Percentiles rank a stretch among this genome's conserved stretches.
Evolutionary conservation across 192 early-diverging fungal genomes (phyloP).

Genomic region (Umbelopsis ramanniana): DNA sequence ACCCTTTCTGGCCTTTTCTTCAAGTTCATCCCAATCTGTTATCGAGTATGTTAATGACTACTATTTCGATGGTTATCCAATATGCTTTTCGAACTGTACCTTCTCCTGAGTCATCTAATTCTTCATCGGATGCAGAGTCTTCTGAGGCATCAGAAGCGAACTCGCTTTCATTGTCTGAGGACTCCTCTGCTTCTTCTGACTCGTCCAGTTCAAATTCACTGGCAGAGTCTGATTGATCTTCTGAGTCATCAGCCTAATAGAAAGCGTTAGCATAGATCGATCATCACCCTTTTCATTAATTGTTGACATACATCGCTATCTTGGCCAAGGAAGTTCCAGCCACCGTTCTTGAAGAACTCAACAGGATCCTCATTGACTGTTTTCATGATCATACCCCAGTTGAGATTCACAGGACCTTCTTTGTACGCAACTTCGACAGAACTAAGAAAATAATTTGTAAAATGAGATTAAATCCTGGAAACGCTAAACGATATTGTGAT

Average conservation of each 20-base stretch:
- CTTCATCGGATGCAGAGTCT: conserved; percentile 56
- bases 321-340: conserved; percentile 87
- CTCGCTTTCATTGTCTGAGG: conserved; percentile 61
- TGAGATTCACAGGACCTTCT: conserved; percentile 93
- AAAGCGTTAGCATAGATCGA: background rate
- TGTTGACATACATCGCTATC: conserved; percentile 60
- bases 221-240: conserved; percentile 54
- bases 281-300: background rate
- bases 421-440: conserved; percentile 91
- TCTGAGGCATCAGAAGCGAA: conserved; percentile 66
- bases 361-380: conserved; percentile 92
- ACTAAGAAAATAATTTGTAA: conserved; percentile 38
- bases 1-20: conserved; percentile 76
- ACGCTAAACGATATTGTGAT: conserved; percentile 10
- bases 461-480: background rate
- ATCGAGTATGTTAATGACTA: background rate
- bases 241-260: conserved; percentile 53
- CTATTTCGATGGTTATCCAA: background rate
- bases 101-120: conserved; percentile 59
- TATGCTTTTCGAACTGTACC: conserved; percentile 18
- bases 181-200: conserved; percentile 56
- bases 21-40: conserved; percentile 80
- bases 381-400: conserved; percentile 98
- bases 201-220: conserved; percentile 69
- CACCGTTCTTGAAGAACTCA: conserved; percentile 89